Base-by-base conservation (phyloP, 1,139 yeast genomes). In the Wickerhamiella infanticola region DNA sequence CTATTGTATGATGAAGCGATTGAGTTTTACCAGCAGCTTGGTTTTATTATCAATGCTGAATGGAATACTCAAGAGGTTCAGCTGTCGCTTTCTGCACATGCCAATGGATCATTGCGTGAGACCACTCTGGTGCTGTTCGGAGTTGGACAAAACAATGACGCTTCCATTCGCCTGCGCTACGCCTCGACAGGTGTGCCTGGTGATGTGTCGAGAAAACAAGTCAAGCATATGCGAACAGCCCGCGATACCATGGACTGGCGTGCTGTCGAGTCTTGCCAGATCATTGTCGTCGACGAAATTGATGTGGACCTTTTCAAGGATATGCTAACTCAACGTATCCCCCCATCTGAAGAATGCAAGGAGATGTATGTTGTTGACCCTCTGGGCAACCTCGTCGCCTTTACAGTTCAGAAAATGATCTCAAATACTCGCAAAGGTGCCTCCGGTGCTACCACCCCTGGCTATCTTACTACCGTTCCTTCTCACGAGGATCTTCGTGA, bases 311-410 rank as follows among this genome's bases (percentile, higher is more conserved):
- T 43, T 18, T 43, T 53, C 42, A 40, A 47, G 42, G 46, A 41
- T 25, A 42, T 47, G 9, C 51, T 53, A 13, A 50, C 60, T 33
- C 67, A 65, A 48, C 47, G 55, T 7, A 52, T 61, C 46, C 70
- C 71, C 3, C 58, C 58, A 26, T 60, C 57, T 13, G 58, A 59
- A 24, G 56, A 58, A 11, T 68, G 72, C 11, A 50, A 57, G 23
- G 68, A 65, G 55, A 72, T 74, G 23, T 75, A 72, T 59, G 66
- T 73, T 11, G 55, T 74, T 31, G 84, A 79, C 58, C 85, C 85
- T 3, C 63, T 76, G 52, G 83, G 83, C 36, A 68, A 67, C 50
- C 57, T 75, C 35, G 60, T 78, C 46, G 83, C 83, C 6, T 78
- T 79, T 62, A 73, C 81, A 5, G 50, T 60, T 11, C 50, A 56